phyloP scores from a whole-genome alignment of 1,284 basidiomycete species.

The Austroboletus niveus region DNA sequence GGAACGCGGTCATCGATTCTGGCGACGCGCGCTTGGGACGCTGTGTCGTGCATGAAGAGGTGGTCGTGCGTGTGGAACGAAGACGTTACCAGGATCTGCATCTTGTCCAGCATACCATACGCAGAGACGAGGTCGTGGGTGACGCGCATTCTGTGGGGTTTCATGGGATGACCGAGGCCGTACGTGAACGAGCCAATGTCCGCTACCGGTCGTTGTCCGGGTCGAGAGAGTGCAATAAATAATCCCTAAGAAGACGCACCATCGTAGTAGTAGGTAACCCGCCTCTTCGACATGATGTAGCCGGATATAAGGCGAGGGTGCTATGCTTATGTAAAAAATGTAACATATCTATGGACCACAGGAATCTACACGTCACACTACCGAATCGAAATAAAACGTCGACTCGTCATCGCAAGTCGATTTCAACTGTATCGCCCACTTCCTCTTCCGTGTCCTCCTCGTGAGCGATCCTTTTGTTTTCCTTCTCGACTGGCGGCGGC shows the following conservation, averaged over 20 bases:
- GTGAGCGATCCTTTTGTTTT: slow-evolving; percentile 38
- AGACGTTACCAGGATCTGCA: slow-evolving; percentile 80
- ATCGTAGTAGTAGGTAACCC: slow-evolving; percentile 66
- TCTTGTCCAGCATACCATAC: slow-evolving; percentile 87
- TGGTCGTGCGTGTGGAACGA: background rate
- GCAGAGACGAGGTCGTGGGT: slow-evolving; percentile 90
- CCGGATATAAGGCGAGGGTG: background rate
- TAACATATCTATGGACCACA: too few species aligned
- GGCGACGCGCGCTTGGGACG: slow-evolving; percentile 79
- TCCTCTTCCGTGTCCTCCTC: slow-evolving; percentile 62
- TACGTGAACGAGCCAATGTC: slow-evolving; percentile 86
- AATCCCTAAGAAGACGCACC: slow-evolving; percentile 33
- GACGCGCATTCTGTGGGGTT: slow-evolving; percentile 91
- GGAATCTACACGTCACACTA: background rate
- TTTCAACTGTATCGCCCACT: slow-evolving; percentile 73
- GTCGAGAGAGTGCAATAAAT: slow-evolving; percentile 1
- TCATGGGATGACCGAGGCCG: slow-evolving; percentile 90
- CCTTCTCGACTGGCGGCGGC: slow-evolving; percentile 74
- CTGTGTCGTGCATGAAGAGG: slow-evolving; percentile 40
- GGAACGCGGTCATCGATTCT: slow-evolving; percentile 88
- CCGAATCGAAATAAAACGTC: background rate
- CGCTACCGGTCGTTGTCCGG: slow-evolving; percentile 38
- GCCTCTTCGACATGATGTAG: slow-evolving; percentile 48
- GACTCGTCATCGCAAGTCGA: slow-evolving; percentile 34
- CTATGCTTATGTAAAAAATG: too few species aligned